These are phyloP conservation scores for Rhodosporidiobolus sp. DNA, from an alignment of 768 basidiomycete genomes.

Conservation along the genomic window DNA sequence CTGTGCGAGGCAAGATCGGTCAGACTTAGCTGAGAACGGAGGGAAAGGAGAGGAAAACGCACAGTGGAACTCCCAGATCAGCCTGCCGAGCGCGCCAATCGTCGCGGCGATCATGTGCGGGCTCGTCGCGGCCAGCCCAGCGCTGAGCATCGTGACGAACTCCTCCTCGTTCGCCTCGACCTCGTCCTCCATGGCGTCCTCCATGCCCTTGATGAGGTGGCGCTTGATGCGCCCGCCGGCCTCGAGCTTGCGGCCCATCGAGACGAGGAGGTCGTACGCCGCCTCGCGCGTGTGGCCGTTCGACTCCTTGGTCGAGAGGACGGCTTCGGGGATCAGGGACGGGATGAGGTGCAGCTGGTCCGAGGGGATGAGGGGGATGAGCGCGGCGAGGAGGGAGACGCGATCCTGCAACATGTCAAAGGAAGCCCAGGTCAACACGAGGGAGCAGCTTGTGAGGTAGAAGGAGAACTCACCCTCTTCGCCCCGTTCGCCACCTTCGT, in stretches of 20 bases:
- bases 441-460: background rate
- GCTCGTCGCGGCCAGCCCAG: constrained; percentile 84
- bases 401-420: constrained; percentile 62
- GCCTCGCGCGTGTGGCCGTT: constrained; percentile 85
- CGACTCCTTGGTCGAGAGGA: constrained; percentile 93
- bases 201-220: constrained; percentile 75
- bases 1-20: background rate
- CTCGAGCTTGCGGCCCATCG: constrained; percentile 89
- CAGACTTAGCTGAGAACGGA: background rate
- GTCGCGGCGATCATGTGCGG: constrained; percentile 99
- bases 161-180: constrained; percentile 60
- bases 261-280: constrained; percentile 83
- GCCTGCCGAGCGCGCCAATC: constrained; percentile 84
- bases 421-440: background rate
- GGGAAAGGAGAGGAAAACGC: constrained; percentile 28
- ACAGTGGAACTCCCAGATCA: constrained; percentile 97
- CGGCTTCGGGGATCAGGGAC: constrained; percentile 84
- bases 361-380: constrained; percentile 67
- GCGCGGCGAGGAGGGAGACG: constrained; percentile 65
- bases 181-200: constrained; percentile 57
- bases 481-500: constrained; percentile 73
- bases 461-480: constrained; percentile 63
- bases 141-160: constrained; percentile 93
- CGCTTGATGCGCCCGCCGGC: constrained; percentile 77
- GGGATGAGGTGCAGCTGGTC: constrained; percentile 78